Base-by-base conservation (phyloP, 1,139 yeast genomes). In the Kazachstania sp. region DNA sequence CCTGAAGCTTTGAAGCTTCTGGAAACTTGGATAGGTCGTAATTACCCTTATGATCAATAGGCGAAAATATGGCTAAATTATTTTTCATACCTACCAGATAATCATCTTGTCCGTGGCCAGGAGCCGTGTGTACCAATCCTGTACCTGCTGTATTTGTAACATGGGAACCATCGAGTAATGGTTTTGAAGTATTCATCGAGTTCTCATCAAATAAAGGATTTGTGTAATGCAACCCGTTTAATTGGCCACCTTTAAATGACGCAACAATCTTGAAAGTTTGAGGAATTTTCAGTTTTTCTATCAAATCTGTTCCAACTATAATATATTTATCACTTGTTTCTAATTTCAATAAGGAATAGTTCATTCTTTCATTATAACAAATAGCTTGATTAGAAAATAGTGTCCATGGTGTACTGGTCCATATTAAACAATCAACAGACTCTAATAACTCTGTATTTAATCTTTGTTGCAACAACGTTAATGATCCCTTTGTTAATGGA, bases 381-480 rank as follows among this genome's bases (percentile, higher is more conserved):
- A 92, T 79, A 0, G 97, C 97, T 52, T 75, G 74, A 61, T 94
- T 92, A 0, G 95, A 83, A 2, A 87, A 86, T 35, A 94, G 71
- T 0, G 99, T 94, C 99, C 99, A 92, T 0, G 98, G 97, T 1
- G 98, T 92, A 1, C 97, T 88, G 0, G 99, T 92, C 99, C 99
- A 92, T 48, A 92, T 86, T 51, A 84, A 68, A 60, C 51, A 50
- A 18, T 49, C 44, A 3, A 58, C 46, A 6, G 36, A 20, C 48
- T 47, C 26, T 45, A 52, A n/a, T 45, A 45, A 7, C 11, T 30
- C 18, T 16, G 43, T 48, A 26, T 26, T 41, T 32, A 32, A 45
- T 32, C 39, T 47, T 6, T 45, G 39, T 23, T 37, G 8, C 12
- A 59, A 39, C 9, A 37, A 20, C 2, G 34, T n/a, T 3, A 42